Percentiles rank a stretch among this genome's conserved stretches.
These are phyloP conservation scores for Auricularia heimuer DNA, from an alignment of 768 basidiomycete genomes.

Conservation along the genomic window DNA sequence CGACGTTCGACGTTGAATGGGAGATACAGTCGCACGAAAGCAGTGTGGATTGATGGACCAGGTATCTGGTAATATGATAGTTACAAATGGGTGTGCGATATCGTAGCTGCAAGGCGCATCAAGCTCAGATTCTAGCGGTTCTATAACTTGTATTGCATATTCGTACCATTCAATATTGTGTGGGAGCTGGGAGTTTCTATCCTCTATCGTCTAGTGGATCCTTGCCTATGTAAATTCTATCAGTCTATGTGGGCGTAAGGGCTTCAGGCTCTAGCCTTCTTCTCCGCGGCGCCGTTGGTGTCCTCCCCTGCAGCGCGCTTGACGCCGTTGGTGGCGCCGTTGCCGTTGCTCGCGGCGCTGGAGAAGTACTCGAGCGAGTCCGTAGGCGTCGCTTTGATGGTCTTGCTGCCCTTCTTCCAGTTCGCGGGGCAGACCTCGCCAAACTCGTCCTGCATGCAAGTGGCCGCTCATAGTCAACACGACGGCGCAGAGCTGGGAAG, in stretches of 20 bases:
- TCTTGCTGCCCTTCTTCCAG: conserved; percentile 74
- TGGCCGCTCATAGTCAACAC: not conserved
- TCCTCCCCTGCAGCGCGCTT: conserved; percentile 7
- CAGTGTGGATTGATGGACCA: too few species aligned
- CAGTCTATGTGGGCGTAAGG: not conserved
- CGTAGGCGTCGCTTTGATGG: conserved; percentile 72
- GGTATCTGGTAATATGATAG: too few species aligned
- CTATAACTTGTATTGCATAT: too few species aligned
- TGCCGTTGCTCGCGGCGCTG: conserved; percentile 9
- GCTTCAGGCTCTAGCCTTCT: conserved; percentile 4
- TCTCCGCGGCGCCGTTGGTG: conserved; percentile 1
- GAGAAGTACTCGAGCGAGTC: conserved; percentile 68
- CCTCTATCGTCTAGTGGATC: not conserved
- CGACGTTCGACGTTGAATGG: too few species aligned
- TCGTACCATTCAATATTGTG: not conserved
- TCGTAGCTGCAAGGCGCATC: too few species aligned
- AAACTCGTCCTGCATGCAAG: conserved; percentile 52
- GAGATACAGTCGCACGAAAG: too few species aligned
- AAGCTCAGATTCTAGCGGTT: too few species aligned
- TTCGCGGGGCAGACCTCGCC: conserved; percentile 92
- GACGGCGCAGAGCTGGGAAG: not conserved
- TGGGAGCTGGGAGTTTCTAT: not conserved
- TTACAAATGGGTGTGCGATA: too few species aligned
- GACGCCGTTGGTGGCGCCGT: conserved; percentile 3
- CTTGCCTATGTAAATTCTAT: not conserved